phyloP scores from a whole-genome alignment of 805 yeast species.

The Deakozyma indianensis region DNA sequence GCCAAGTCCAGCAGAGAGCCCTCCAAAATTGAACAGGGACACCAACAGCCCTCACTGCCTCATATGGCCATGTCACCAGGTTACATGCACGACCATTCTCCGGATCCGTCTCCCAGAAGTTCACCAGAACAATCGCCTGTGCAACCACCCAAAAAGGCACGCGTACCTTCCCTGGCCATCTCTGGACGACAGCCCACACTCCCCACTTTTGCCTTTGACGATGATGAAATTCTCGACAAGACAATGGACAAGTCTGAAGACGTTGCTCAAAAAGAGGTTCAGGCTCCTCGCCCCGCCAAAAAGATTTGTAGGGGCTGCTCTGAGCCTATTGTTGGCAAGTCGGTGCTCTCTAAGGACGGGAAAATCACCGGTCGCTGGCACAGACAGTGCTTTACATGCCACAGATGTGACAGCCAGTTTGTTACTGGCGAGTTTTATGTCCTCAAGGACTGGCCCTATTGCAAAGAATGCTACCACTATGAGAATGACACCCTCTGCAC shows the following conservation, averaged over 20 bases:
- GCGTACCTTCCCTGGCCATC: neutral
- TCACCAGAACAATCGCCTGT: neutral
- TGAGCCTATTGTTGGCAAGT: conserved; percentile 38
- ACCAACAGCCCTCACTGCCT: neutral
- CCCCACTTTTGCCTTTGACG: conserved; percentile 1
- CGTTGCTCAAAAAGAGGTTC: neutral
- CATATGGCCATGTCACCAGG: neutral
- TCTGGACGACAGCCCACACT: neutral
- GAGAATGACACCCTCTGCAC: conserved; percentile 64
- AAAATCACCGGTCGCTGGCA: conserved; percentile 74
- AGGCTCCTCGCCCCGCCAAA: neutral
- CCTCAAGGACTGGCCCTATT: conserved; percentile 64
- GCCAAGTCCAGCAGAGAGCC: neutral
- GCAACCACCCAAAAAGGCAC: neutral
- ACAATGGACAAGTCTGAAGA: neutral
- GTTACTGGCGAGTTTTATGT: conserved; percentile 38
- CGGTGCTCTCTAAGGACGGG: conserved; percentile 76
- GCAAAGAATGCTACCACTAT: conserved; percentile 62
- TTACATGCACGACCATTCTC: neutral
- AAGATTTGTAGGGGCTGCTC: conserved; percentile 57
- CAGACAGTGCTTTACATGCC: conserved; percentile 68
- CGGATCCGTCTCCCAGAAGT: neutral
- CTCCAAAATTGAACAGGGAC: neutral
- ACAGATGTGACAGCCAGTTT: conserved; percentile 40
- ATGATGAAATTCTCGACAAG: neutral